Evolutionary conservation across 2,329 filamentous ascomycete genomes (phyloP).

Genomic region (Colletotrichum salicis): DNA sequence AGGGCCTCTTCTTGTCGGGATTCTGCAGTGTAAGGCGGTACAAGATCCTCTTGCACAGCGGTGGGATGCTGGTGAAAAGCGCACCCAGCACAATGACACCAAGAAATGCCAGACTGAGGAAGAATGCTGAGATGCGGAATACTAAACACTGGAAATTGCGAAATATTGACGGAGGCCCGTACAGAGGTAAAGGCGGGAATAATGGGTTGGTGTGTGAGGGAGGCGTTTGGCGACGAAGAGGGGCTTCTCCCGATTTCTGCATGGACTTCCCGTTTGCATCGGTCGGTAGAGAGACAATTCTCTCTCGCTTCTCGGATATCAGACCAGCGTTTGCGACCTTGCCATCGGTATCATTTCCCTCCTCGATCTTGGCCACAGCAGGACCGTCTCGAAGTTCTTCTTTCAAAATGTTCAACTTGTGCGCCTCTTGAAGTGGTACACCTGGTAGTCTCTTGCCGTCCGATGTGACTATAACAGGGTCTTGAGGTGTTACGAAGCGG

Average conservation of each 20-base stretch:
- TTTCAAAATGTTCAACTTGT: slow-evolving; percentile 73
- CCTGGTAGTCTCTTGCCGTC: slow-evolving; percentile 74
- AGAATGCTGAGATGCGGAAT: slow-evolving; percentile 75
- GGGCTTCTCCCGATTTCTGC: slow-evolving; percentile 58
- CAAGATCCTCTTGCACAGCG: slow-evolving; percentile 59
- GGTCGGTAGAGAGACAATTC: slow-evolving; percentile 41
- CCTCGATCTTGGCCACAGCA: slow-evolving; percentile 37
- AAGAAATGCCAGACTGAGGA: slow-evolving; percentile 83
- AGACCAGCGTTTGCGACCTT: slow-evolving; percentile 47
- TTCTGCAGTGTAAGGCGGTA: slow-evolving; percentile 68
- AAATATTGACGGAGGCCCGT: slow-evolving; percentile 77
- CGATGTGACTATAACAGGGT: slow-evolving; percentile 76
- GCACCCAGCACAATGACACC: slow-evolving; percentile 80
- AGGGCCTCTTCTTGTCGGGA: slow-evolving; percentile 70
- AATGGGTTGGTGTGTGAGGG: slow-evolving; percentile 80
- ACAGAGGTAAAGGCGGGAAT: slow-evolving; percentile 86
- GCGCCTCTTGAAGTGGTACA: slow-evolving; percentile 76
- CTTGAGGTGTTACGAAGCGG: slow-evolving; percentile 73
- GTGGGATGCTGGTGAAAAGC: slow-evolving; percentile 73
- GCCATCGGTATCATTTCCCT: slow-evolving; percentile 41
- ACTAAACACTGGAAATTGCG: slow-evolving; percentile 72
- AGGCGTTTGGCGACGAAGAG: slow-evolving; percentile 62
- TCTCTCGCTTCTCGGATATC: slow-evolving; percentile 39
- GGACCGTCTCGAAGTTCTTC: slow-evolving; percentile 54
- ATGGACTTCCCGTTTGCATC: slow-evolving; percentile 47